Evolutionary conservation across 1,139 yeast genomes (phyloP), one percentile per base, ranked within the genome.

Genomic region (Geotrichum europaeum): DNA sequence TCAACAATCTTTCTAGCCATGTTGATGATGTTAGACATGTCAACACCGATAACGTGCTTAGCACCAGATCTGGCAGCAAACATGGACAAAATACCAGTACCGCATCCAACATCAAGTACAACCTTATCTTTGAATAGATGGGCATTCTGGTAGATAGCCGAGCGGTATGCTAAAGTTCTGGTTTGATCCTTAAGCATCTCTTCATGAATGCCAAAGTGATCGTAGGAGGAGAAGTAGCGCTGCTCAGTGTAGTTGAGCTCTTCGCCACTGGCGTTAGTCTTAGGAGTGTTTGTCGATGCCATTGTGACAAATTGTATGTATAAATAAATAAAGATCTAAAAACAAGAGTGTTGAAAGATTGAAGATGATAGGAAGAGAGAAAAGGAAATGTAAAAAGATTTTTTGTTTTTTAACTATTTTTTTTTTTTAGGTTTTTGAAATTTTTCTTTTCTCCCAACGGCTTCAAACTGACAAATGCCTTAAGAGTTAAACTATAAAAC

Each of bases 41-140:
- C 99, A 58, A 92, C 97, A 53, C 96, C 96, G 74, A 91, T 87
- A 60, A 94, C 98, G 72, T 91, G 97, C 75, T 90, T 90, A 66
- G 98, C 98, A 66, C 98, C 99, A 24, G 97, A 95, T 72, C 87
- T 87, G 57, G 92, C 96, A n/a, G 98, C 98, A 80, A 94, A 94
- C 97, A 94, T 89, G 28, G 97, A 91, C 67, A 94, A 79, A 69
- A 94, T 90, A 67, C 99, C 99, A 13, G 98, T 94, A 68, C 99
- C 99, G 76, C 98, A 94, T 55, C 99, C 99, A 64, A 95, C 99
- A 77, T 95, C 99, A 64, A 95, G 80, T n/a, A 95, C 99, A 64
- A 91, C 78, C 79, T 94, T 95, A 76, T 84, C 97, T 74, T 91
- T 89, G 79, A 95, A 94, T 65, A 90, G 78, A 69, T 87, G 87